phyloP scores from a whole-genome alignment of 257 asterid species.

The Perilla frutescens region DNA sequence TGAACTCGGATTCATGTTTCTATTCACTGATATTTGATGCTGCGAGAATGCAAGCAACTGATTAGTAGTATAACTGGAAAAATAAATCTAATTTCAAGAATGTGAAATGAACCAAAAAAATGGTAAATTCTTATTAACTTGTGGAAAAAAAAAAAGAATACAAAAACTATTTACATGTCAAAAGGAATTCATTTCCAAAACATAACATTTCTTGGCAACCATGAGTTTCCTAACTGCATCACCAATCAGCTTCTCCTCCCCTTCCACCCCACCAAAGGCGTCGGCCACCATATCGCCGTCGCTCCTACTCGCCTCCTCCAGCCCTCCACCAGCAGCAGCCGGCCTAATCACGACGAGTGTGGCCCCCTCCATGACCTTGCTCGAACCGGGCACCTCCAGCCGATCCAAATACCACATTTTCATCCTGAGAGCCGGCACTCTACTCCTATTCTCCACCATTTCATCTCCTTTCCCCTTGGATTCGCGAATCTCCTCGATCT shows the following conservation, averaged over 20 bases:
- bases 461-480: conserved; percentile 28
- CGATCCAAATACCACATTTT: conserved; percentile 77
- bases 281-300: conserved; percentile 49
- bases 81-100: background rate
- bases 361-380: conserved; percentile 70
- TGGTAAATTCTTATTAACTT: background rate
- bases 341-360: conserved; percentile 69
- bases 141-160: background rate
- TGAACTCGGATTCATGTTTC: too few relatives aligned
- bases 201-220: conserved; percentile 59
- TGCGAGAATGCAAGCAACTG: background rate
- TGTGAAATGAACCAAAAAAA: background rate
- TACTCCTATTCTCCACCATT: conserved; percentile 39
- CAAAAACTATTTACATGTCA: conserved; percentile 35
- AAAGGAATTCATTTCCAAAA: conserved; percentile 74
- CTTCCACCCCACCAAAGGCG: conserved; percentile 47
- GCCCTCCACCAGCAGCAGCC: conserved; percentile 39
- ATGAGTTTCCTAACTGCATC: conserved; percentile 60
- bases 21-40: background rate
- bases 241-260: conserved; percentile 39
- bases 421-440: conserved; percentile 70
- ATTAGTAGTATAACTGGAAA: background rate
- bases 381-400: conserved; percentile 53
- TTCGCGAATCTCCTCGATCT: conserved; percentile 54
- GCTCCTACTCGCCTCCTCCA: conserved; percentile 26